Conservation (phyloP, 495 filamentous ascomycete species). For the Aspergillus bertholletiae region DNA sequence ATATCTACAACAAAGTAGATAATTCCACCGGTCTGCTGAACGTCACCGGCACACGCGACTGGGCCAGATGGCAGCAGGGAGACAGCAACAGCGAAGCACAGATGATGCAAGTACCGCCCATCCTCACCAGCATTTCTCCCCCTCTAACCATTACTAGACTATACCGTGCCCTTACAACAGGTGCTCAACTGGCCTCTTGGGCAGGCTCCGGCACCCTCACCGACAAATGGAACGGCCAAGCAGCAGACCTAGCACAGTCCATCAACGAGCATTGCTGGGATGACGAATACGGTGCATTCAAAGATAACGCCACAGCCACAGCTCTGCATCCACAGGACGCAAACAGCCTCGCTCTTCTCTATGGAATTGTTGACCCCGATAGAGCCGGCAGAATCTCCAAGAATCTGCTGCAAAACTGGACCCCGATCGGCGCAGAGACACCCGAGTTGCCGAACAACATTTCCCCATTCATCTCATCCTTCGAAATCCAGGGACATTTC, state of each 20-base stretch:
- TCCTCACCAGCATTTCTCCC: not conserved
- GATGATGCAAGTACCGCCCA: conserved; percentile 39
- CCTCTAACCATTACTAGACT: conserved; percentile 25
- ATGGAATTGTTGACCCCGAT: conserved; percentile 31
- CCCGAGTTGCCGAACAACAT: conserved; percentile 57
- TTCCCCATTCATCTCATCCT: conserved; percentile 57
- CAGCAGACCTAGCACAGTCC: conserved; percentile 32
- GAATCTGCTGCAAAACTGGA: conserved; percentile 52
- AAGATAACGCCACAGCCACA: conserved; percentile 50
- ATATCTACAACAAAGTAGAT: conserved; percentile 50
- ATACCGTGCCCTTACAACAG: conserved; percentile 50
- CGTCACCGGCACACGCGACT: conserved; percentile 54
- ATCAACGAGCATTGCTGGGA: conserved; percentile 52
- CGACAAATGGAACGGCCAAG: conserved; percentile 38
- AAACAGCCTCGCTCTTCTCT: conserved; percentile 46
- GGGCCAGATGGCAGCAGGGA: conserved; percentile 53
- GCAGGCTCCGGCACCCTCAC: conserved; percentile 36
- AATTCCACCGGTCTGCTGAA: conserved; percentile 47
- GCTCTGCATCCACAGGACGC: conserved; percentile 49
- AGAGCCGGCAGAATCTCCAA: conserved; percentile 37
- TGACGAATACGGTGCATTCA: conserved; percentile 49
- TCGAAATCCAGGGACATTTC: conserved; percentile 59
- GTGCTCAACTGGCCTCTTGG: conserved; percentile 49
- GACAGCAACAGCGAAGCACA: conserved; percentile 54
- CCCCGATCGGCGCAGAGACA: conserved; percentile 53